A percentile compares a stretch with the other conserved stretches of the same genome.
phyloP scores from a whole-genome alignment of 345 rosid species.

The Orychophragmus violaceus region DNA sequence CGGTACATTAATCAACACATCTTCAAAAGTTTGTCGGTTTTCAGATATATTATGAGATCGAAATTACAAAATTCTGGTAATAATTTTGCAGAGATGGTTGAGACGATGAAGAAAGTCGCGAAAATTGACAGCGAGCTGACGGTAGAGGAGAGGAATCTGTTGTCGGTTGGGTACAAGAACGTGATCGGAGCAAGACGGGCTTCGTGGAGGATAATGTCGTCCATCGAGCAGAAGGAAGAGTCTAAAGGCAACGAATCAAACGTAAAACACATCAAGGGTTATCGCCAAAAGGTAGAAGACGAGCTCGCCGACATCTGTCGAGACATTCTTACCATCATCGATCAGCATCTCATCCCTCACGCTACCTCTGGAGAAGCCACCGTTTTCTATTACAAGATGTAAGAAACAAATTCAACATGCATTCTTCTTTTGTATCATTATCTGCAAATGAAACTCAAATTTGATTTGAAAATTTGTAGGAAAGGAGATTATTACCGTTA shows the following conservation, averaged over 20 bases:
- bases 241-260: conserved; percentile 81
- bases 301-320: conserved; percentile 81
- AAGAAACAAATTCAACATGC: conserved; percentile 2
- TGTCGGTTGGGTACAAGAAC: conserved; percentile 86
- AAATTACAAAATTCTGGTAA: background rate
- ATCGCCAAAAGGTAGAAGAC: conserved; percentile 90
- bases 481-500: conserved; percentile 94
- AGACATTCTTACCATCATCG: conserved; percentile 83
- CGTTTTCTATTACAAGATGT: conserved; percentile 97
- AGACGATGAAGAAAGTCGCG: conserved; percentile 87
- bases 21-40: no score
- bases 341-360: conserved; percentile 74
- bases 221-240: conserved; percentile 96
- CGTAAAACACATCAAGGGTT: conserved; percentile 69
- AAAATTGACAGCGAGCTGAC: conserved; percentile 73
- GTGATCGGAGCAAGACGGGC: conserved; percentile 94
- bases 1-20: conserved; percentile 33
- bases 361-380: conserved; percentile 90
- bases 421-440: background rate
- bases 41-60: background rate
- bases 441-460: background rate
- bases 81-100: conserved; percentile 75
- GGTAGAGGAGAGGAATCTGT: conserved; percentile 94
- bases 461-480: conserved; percentile 34
- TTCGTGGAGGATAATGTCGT: conserved; percentile 97